Percentiles rank a stretch among this genome's conserved stretches.
phyloP scores from a whole-genome alignment of 1,139 yeast genomes.

The Martiniozyma asiatica region DNA sequence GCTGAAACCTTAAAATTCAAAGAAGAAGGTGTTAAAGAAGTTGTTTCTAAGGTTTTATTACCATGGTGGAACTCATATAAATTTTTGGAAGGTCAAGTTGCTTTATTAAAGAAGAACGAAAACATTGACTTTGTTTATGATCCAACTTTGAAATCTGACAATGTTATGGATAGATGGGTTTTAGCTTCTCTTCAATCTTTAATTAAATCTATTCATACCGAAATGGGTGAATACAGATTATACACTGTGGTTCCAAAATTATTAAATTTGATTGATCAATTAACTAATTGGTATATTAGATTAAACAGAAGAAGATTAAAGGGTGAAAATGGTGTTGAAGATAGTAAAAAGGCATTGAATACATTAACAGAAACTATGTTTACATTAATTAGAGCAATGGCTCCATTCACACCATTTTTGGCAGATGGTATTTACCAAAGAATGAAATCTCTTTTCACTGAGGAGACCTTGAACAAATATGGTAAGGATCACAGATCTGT shows the following conservation, averaged over 20 bases:
- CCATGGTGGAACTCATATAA: conserved; percentile 99
- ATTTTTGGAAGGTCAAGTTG: conserved; percentile 91
- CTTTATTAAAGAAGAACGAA: conserved; percentile 66
- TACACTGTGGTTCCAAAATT: conserved; percentile 94
- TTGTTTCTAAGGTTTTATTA: conserved; percentile 83
- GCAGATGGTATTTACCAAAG: conserved; percentile 82
- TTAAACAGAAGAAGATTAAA: conserved; percentile 96
- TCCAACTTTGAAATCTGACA: conserved; percentile 48
- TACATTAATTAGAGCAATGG: conserved; percentile 90
- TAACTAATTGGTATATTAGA: conserved; percentile 98
- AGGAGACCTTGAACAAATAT: conserved; percentile 36
- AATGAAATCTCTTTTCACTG: conserved; percentile 49
- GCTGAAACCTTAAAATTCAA: conserved; percentile 95
- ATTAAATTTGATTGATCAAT: conserved; percentile 77
- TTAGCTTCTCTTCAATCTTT: conserved; percentile 89
- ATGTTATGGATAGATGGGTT: conserved; percentile 97
- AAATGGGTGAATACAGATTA: conserved; percentile 81
- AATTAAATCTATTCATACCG: conserved; percentile 72
- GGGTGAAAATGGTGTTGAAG: conserved; percentile 81
- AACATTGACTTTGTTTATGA: conserved; percentile 65
- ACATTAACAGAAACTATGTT: conserved; percentile 83
- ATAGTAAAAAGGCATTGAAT: conserved; percentile 77
- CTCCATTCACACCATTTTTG: conserved; percentile 96
- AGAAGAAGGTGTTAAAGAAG: conserved; percentile 98
- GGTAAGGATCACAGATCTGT: conserved; percentile 66